Percentiles rank a stretch among this genome's conserved stretches.
These are phyloP conservation scores for Cutaneotrichosporon arboriforme DNA, from an alignment of 1,284 basidiomycete genomes.

Conservation along the genomic window DNA sequence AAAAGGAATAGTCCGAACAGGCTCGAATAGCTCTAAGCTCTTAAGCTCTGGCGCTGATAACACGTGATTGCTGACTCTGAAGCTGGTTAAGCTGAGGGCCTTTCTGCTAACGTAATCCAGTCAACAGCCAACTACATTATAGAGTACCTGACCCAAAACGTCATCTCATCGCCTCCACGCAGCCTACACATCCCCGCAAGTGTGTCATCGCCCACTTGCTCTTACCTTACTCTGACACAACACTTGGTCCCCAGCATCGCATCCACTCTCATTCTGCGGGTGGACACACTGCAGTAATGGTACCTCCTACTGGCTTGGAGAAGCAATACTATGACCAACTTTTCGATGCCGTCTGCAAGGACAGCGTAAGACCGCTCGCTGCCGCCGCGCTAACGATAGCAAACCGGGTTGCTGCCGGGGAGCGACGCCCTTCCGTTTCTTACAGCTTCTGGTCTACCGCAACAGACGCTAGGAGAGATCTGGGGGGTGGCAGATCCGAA, in stretches of 20 bases:
- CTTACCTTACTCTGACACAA: neutral
- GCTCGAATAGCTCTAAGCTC: no score
- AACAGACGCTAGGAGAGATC: slow-evolving; percentile 80
- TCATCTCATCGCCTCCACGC: neutral
- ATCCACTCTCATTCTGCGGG: neutral
- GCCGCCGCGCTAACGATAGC: neutral
- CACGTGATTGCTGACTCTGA: no score
- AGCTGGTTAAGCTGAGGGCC: no score
- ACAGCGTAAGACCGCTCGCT: slow-evolving; percentile 33
- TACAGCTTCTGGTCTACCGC: slow-evolving; percentile 67
- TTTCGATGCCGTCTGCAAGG: slow-evolving; percentile 41
- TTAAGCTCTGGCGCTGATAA: no score
- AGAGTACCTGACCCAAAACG: no score
- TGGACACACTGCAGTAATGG: slow-evolving; percentile 1
- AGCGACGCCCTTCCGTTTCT: slow-evolving; percentile 78
- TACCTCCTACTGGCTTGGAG: slow-evolving; percentile 21
- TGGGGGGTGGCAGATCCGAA: slow-evolving; percentile 90
- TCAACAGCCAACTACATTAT: no score
- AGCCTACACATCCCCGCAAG: no score
- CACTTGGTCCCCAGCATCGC: neutral
- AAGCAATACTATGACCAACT: slow-evolving; percentile 45
- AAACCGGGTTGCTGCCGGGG: slow-evolving; percentile 74
- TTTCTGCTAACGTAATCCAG: no score
- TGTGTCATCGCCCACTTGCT: neutral
- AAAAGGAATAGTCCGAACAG: no score